Evolutionary conservation across 352 stramenopile genomes (phyloP).

Genomic region (Pythium pectinolyticum): DNA sequence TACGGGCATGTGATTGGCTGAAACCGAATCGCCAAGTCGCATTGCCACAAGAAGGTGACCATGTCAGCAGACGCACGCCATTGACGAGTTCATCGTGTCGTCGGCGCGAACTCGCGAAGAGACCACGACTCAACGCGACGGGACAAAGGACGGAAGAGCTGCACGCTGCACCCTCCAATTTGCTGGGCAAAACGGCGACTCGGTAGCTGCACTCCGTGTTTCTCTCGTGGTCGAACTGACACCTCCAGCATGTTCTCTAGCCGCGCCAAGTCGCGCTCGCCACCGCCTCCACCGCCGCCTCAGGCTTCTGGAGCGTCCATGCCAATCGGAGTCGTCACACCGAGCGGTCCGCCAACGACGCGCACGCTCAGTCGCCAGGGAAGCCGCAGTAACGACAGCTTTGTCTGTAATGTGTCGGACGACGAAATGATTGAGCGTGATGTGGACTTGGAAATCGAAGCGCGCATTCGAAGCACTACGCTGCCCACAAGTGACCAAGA

Average conservation of each 20-base stretch:
- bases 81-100: constrained; percentile 14
- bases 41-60: no score
- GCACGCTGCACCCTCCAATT: no score
- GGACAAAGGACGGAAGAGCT: no score
- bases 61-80: constrained; percentile 12
- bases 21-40: constrained; percentile 8
- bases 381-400: constrained; percentile 32
- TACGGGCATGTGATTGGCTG: neutral
- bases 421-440: constrained; percentile 67
- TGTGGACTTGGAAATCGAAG: constrained; percentile 75
- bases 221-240: no score
- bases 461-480: constrained; percentile 39
- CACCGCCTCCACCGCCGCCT: neutral
- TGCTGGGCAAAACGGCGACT: neutral
- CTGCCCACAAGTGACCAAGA: constrained; percentile 25
- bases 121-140: neutral
- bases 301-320: neutral
- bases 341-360: neutral
- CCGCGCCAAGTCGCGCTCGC: constrained; percentile 15
- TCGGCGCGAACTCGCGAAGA: no score
- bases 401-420: constrained; percentile 55
- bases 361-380: constrained; percentile 15
- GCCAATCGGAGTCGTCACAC: no score
- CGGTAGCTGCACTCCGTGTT: neutral
- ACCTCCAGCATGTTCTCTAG: no score